These are phyloP conservation scores for Nymphaea colorata DNA, from an alignment of 164 flowering plant species.

Conservation along the genomic window DNA sequence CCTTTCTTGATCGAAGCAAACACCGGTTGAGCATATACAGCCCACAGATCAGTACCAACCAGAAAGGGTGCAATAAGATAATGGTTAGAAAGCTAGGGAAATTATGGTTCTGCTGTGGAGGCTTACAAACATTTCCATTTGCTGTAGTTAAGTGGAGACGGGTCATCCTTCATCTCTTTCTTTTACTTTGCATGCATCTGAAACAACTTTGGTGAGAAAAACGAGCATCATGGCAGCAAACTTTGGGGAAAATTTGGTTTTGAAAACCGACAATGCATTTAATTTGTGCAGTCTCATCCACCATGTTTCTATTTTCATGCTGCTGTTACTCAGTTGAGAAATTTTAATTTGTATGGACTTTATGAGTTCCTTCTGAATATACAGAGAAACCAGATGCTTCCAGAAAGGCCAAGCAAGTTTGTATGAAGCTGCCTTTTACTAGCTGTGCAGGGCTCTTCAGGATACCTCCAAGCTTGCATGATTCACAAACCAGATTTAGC, in stretches of 20 bases:
- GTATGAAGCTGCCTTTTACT: background rate
- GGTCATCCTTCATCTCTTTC: too few species aligned
- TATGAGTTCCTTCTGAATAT: background rate
- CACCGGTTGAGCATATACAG: background rate
- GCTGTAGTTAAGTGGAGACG: background rate
- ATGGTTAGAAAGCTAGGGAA: background rate
- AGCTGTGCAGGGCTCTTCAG: background rate
- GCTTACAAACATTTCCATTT: background rate
- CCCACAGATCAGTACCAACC: background rate
- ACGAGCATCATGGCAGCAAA: too few species aligned
- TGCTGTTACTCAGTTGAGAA: background rate
- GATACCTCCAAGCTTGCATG: background rate
- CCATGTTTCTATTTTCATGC: too few species aligned
- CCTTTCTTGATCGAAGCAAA: too few species aligned
- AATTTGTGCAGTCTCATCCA: too few species aligned
- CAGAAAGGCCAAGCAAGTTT: background rate
- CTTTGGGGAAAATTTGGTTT: too few species aligned
- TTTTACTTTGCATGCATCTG: too few species aligned
- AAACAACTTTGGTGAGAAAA: too few species aligned
- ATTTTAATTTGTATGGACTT: background rate
- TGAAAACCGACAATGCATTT: too few species aligned
- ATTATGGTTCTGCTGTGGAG: background rate
- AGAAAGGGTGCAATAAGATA: background rate
- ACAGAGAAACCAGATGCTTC: background rate
- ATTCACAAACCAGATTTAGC: background rate